Evolutionary conservation across 345 rosid genomes (phyloP).

Genomic region (Barbarea vulgaris): DNA sequence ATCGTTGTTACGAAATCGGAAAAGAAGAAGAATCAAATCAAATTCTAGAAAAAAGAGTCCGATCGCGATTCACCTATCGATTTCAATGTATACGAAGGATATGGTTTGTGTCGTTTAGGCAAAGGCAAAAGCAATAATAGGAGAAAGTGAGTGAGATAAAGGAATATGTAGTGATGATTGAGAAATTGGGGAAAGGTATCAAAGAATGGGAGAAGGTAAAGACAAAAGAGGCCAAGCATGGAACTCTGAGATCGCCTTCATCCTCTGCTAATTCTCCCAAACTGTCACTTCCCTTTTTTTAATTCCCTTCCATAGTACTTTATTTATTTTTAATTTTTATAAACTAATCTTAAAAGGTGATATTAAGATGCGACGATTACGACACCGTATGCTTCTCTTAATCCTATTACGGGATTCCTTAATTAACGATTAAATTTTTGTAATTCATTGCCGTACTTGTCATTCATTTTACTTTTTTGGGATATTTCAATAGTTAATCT

Average conservation of each 20-base stretch:
- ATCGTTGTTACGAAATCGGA: conserved; percentile 14
- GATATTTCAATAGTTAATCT: too few relatives aligned
- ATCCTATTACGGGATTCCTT: too few relatives aligned
- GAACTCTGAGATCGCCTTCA: conserved; percentile 40
- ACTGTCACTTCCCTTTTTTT: conserved; percentile 23
- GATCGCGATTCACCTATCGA: conserved; percentile 32
- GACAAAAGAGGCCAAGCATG: conserved; percentile 32
- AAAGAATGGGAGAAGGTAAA: conserved; percentile 21
- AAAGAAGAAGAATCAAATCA: neutral
- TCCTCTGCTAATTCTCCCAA: conserved; percentile 26
- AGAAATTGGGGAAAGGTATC: neutral
- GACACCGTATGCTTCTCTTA: neutral
- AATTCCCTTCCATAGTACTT: neutral
- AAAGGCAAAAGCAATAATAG: conserved; percentile 3
- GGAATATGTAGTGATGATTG: neutral
- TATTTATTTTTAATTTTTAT: neutral
- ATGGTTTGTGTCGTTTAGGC: neutral
- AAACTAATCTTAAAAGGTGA: neutral
- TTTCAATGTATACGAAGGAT: conserved; percentile 12
- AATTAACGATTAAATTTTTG: too few relatives aligned
- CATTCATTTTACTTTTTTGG: too few relatives aligned
- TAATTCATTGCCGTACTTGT: too few relatives aligned
- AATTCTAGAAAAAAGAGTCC: neutral
- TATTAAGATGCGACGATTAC: neutral
- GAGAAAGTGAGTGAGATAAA: conserved; percentile 14